Percentiles rank a stretch among this genome's conserved stretches.
Evolutionary conservation across 1,139 yeast species (phyloP).

Genomic region (Tardiomyces blankii): DNA sequence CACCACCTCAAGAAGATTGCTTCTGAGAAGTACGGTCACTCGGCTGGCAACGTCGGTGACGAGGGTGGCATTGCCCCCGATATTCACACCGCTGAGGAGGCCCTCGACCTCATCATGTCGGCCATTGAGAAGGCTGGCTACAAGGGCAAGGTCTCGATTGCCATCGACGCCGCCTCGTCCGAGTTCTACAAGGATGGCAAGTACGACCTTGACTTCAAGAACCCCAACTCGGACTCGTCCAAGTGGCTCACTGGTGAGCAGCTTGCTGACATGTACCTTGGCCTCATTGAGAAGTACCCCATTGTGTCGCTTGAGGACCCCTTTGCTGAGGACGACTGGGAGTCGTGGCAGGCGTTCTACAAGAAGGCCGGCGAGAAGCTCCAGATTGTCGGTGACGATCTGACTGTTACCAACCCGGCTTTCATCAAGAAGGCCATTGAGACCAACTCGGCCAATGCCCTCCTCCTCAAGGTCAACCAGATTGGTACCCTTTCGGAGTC

Average conservation of each 20-base stretch:
- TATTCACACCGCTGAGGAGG: constrained; percentile 86
- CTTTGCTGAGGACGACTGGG: constrained; percentile 99
- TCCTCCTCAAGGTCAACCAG: constrained; percentile 85
- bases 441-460: constrained; percentile 86
- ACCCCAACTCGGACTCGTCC: constrained; percentile 78
- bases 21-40: constrained; percentile 86
- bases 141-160: constrained; percentile 82
- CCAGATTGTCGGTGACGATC: constrained; percentile 94
- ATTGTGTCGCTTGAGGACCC: constrained; percentile 97
- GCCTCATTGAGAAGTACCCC: constrained; percentile 80
- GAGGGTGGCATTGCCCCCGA: constrained; percentile 99
- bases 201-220: constrained; percentile 96
- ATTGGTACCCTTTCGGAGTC: constrained; percentile 89
- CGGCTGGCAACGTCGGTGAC: constrained; percentile 99
- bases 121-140: constrained; percentile 90
- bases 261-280: constrained; percentile 72
- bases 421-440: constrained; percentile 92
- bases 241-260: constrained; percentile 84
- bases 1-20: constrained; percentile 85
- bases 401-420: constrained; percentile 93
- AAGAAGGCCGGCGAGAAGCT: constrained; percentile 48
- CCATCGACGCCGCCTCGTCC: constrained; percentile 91
- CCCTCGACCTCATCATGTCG: constrained; percentile 77
- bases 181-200: constrained; percentile 93
- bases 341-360: constrained; percentile 85